Evolutionary conservation across 306 rosid genomes (phyloP).

Genomic region (Mimosa pudica): DNA sequence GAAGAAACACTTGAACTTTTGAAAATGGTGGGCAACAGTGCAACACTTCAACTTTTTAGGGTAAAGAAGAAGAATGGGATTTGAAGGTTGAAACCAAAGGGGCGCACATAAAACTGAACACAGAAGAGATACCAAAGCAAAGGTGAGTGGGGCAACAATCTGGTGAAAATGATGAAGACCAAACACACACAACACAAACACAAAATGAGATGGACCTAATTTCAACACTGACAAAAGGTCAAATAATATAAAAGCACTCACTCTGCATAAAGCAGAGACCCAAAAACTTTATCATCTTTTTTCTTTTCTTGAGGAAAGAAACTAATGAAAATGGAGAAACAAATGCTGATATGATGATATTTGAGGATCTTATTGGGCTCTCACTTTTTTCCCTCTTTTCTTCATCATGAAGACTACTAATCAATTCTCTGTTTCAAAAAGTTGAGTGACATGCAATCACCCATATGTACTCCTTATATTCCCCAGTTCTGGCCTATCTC

Average conservation of each 20-base stretch:
- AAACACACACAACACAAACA: constrained; percentile 22
- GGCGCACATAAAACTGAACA: constrained; percentile 7
- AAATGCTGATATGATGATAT: constrained; percentile 27
- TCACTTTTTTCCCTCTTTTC: constrained; percentile 29
- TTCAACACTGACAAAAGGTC: constrained; percentile 39
- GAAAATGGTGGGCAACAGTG: neutral
- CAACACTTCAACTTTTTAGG: neutral
- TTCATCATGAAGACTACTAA: constrained; percentile 44
- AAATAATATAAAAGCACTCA: constrained; percentile 41
- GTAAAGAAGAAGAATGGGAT: neutral
- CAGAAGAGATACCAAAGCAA: neutral
- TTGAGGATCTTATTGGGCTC: constrained; percentile 26
- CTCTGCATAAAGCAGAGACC: constrained; percentile 42
- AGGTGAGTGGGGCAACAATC: constrained; percentile 4
- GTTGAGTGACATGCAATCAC: constrained; percentile 20
- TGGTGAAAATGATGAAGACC: constrained; percentile 20
- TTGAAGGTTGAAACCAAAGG: neutral
- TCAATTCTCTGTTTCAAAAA: constrained; percentile 37
- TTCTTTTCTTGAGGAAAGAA: neutral
- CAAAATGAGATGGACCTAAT: constrained; percentile 36
- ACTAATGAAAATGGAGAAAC: constrained; percentile 24
- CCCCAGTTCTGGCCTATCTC: constrained; percentile 10
- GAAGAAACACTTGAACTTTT: neutral
- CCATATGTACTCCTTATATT: constrained; percentile 12
- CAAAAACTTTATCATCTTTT: constrained; percentile 30